Conservation (phyloP, 306 rosid species). For the Prunus persica region DNA sequence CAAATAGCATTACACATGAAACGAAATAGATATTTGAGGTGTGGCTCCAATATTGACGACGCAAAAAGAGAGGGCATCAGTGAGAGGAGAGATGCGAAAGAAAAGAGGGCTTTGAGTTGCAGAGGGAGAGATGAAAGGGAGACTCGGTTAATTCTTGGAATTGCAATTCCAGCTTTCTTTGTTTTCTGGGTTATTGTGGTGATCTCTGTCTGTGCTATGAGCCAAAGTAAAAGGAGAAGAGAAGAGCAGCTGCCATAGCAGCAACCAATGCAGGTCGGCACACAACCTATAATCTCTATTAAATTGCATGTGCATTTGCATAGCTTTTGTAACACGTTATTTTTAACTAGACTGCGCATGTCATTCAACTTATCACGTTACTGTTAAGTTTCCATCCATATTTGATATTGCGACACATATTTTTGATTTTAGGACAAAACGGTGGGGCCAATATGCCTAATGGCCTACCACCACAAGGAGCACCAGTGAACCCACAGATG, state of each 20-base stretch:
- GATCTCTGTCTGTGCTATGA: neutral
- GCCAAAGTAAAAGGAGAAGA: neutral
- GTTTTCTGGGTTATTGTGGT: neutral
- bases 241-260: neutral
- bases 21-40: too few relatives aligned
- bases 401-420: neutral
- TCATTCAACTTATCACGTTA: neutral
- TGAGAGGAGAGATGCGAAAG: too few relatives aligned
- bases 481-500: neutral
- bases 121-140: too few relatives aligned
- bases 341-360: too few relatives aligned
- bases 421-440: neutral
- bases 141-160: constrained; percentile 10
- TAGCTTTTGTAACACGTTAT: too few relatives aligned
- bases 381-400: neutral
- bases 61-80: too few relatives aligned
- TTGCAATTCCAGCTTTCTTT: constrained; percentile 4
- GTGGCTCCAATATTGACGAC: too few relatives aligned
- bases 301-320: too few relatives aligned
- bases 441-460: neutral
- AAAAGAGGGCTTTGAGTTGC: too few relatives aligned
- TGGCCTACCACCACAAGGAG: neutral
- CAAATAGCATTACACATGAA: too few relatives aligned
- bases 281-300: neutral
- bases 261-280: neutral